These are phyloP conservation scores for Allium fistulosum DNA, from an alignment of 106 monocot species.

Conservation along the genomic window DNA sequence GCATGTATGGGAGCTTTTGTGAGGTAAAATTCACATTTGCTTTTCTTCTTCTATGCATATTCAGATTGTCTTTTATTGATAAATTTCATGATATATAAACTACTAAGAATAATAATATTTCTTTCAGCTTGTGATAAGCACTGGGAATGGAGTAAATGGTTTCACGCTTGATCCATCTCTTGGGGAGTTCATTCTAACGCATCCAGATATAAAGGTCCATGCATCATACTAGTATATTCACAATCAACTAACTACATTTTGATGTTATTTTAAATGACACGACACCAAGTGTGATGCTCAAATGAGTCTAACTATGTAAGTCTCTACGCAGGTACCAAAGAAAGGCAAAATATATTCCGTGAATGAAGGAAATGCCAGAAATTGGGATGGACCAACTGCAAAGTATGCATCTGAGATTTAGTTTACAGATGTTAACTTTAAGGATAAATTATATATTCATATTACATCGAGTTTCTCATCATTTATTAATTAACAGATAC, in stretches of 20 bases:
- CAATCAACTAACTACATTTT: background rate
- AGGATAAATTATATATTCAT: background rate
- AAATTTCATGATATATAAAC: background rate
- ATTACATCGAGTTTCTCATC: constrained; percentile 1
- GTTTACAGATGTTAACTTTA: no score
- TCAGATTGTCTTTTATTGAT: background rate
- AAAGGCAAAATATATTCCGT: constrained; percentile 98
- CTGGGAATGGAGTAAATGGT: constrained; percentile 82
- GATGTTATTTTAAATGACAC: background rate
- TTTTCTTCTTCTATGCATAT: background rate
- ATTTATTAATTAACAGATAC: constrained; percentile 32
- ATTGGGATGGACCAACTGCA: constrained; percentile 89
- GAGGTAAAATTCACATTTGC: constrained; percentile 37
- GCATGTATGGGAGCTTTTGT: constrained; percentile 99
- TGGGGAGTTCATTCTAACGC: constrained; percentile 95
- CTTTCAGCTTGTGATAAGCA: constrained; percentile 83
- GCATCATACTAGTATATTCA: background rate
- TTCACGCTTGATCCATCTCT: constrained; percentile 97
- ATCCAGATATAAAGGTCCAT: constrained; percentile 74
- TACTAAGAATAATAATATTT: background rate
- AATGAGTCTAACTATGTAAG: background rate
- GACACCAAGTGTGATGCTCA: background rate
- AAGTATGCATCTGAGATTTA: constrained; percentile 37
- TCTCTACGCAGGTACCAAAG: constrained; percentile 65
- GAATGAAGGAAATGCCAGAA: constrained; percentile 98